These are phyloP conservation scores for Camillea tinctor DNA, from an alignment of 2,329 filamentous ascomycete genomes.

Conservation along the genomic window DNA sequence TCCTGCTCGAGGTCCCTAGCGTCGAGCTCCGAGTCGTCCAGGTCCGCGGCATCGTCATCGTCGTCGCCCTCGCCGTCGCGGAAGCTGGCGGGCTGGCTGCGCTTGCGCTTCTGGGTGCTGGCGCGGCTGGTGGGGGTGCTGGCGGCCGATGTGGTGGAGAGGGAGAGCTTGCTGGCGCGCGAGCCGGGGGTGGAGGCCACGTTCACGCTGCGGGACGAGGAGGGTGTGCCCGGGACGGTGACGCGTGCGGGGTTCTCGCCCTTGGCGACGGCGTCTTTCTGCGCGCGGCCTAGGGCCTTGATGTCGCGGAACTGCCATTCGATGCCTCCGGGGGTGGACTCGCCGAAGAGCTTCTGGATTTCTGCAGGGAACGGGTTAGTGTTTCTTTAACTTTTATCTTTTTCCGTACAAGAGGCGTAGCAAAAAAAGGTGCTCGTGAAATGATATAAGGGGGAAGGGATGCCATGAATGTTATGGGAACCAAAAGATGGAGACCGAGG, in stretches of 20 bases:
- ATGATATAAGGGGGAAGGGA: background rate
- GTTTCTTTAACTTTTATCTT: background rate
- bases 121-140: background rate
- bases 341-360: constrained; percentile 59
- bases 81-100: background rate
- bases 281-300: constrained; percentile 51
- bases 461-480: background rate
- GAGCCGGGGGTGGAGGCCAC: constrained; percentile 4
- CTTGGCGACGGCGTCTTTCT: constrained; percentile 43
- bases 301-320: constrained; percentile 59
- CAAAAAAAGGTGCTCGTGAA: background rate
- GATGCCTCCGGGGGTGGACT: constrained; percentile 57
- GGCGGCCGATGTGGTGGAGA: constrained; percentile 9
- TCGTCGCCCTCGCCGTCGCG: background rate
- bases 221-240: constrained; percentile 16
- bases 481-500: constrained; percentile 11
- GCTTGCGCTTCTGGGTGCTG: constrained; percentile 14
- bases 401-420: no score
- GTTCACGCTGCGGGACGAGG: constrained; percentile 8
- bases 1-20: constrained; percentile 25
- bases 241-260: constrained; percentile 48
- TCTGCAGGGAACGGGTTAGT: constrained; percentile 38
- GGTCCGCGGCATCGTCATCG: constrained; percentile 22
- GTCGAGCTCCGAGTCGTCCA: constrained; percentile 29
- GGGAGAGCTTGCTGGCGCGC: constrained; percentile 1